Evolutionary conservation across 2,329 filamentous ascomycete species (phyloP), one percentile per base, ranked within the genome.

Genomic region (Arthrobotrys sphaeroides): DNA sequence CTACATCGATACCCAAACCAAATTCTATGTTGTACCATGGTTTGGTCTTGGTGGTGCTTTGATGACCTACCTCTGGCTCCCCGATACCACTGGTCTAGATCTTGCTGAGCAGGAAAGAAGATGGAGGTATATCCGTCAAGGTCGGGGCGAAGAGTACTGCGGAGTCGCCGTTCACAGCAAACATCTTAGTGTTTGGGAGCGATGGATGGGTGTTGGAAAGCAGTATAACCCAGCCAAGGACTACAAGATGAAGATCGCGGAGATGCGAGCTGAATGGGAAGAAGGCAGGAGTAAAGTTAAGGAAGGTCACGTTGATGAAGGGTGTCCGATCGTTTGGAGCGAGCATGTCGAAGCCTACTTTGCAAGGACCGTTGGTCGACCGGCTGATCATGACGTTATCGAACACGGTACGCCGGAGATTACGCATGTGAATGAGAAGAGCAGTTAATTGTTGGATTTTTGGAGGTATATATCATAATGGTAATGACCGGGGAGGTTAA

Each of bases 51-150:
- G 86, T 13, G 94, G 94, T 79, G 92, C 95, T 84, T 79, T 97
- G 26, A 83, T 97, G 73, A 97, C 94, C 45, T 89, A 85, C 78
- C 78, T 96, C 80, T 98, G 93, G 87, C 89, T 98, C 31, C 94
- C 94, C n/a, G 94, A 98, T 82, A 98, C 94, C 80, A 97, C 94
- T 7, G 94, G 94, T 68, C 90, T 98, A 40, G 94, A 98, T 82
- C 89, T 98, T 77, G 96, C 97, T 86, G 94, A 98, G 84, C 94
- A 97, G 84, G 94, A 98, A 84, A 91, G 94, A 78, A 90, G 94
- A 80, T 98, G 94, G 94, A 84, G 86, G 68, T 97, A 90, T 84
- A 92, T 98, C 82, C 90, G 92, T 73, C 85, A 88, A 1, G 93
- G 93, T 77, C 89, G 89, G 74, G 90, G 90, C 78, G 77, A 88